Base-by-base conservation (phyloP, 2,329 filamentous ascomycete genomes). In the Penicillium sp. region DNA sequence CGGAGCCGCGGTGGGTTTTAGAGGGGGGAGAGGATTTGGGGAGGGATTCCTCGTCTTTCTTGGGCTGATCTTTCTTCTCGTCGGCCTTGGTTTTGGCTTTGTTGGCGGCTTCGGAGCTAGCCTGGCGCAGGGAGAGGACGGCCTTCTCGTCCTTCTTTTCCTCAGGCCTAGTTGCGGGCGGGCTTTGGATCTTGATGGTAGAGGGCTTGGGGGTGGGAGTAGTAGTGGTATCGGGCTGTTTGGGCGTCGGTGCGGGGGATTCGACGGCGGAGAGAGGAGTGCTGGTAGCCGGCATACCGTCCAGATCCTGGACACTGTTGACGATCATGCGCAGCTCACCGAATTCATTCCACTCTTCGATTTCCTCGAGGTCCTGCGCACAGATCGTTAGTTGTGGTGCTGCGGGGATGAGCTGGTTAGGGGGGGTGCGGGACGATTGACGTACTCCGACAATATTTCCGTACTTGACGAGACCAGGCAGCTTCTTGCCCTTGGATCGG, bases 311-410 rank as follows among this genome's bases (percentile, higher is more conserved):
- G 49, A 75, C 69, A 56, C 70, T 78, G 45, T 82, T 82, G 69
- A 98, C 87, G 69, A 94, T 90, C 77, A 94, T 87, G 76, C 92
- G 92, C 62, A 99, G 85, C 79, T 98, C 94, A 77, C 92, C 92
- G 77, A 96, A 97, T 76, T 99, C 95, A 81, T 99, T 99, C 95
- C 94, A 98, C 75, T 99, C 95, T 78, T 99, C 95, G 64, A 98
- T 87, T 77, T 98, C 89, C 64, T 94, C 90, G 52, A 97, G 84
- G 75, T 97, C 95, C 93, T 97, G 65, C 42, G 63, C 7, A 10
- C 2, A 28, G 14, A 8, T 28, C 8, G 12, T 37, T 11, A 31
- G 59, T 63, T 48, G 42, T 17, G n/a, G 12, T 20, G 43, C 20
- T 39, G 14, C 22, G 6, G 28, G 14, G 12, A 14, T 11, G 11